These are phyloP conservation scores for Fusarium buharicum DNA, from an alignment of 2,329 filamentous ascomycete species.

Conservation along the genomic window DNA sequence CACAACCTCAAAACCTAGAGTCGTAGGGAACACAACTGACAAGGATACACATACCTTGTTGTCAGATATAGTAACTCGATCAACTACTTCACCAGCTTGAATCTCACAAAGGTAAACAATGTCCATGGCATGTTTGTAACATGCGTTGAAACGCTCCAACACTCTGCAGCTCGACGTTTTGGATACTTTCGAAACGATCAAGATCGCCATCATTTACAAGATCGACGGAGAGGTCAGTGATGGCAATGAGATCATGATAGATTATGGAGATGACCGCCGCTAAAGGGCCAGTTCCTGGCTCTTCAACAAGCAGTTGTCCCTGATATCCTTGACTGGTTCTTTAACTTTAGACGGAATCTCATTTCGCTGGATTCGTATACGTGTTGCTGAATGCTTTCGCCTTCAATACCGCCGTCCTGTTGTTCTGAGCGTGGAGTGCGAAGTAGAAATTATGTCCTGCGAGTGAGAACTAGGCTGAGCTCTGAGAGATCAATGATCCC, in stretches of 20 bases:
- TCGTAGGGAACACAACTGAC: constrained; percentile 33
- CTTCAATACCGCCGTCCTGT: no score
- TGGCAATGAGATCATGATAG: constrained; percentile 20
- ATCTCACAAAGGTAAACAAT: constrained; percentile 61
- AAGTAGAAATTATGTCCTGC: no score
- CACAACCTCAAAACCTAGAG: constrained; percentile 31
- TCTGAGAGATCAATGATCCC: no score
- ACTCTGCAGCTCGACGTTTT: constrained; percentile 59
- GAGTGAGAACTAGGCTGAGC: no score
- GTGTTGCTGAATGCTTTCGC: no score
- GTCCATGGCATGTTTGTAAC: constrained; percentile 10
- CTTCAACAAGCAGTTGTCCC: no score
- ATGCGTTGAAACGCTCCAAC: constrained; percentile 6
- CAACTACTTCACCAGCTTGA: constrained; percentile 73
- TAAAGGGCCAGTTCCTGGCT: no score
- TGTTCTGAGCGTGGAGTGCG: no score
- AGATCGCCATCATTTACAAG: constrained; percentile 78
- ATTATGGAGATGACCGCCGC: constrained; percentile 44
- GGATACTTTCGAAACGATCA: constrained; percentile 78
- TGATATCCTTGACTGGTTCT: no score
- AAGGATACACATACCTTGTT: constrained; percentile 64
- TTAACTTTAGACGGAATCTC: no score
- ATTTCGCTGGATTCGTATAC: no score
- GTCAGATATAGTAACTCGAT: constrained; percentile 70
- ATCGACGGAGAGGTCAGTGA: constrained; percentile 46